These are phyloP conservation scores for Chaetomium globosum DNA, from an alignment of 2,329 filamentous ascomycete species.

Conservation along the genomic window DNA sequence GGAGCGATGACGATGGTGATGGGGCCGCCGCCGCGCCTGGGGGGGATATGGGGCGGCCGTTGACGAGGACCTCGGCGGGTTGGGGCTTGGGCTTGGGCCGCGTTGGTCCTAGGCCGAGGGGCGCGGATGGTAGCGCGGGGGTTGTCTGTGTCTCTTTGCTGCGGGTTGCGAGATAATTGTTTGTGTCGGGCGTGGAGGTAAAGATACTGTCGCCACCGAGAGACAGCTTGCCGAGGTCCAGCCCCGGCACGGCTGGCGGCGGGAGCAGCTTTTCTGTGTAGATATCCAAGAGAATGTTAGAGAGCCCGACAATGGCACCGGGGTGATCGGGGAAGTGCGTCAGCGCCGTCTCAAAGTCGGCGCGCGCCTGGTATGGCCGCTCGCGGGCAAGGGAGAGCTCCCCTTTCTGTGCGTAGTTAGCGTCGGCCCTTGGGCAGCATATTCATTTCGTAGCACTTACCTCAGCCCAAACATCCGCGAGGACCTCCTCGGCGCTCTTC, in stretches of 20 bases:
- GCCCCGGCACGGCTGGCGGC: constrained; percentile 54
- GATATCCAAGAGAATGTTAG: constrained; percentile 82
- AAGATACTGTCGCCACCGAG: constrained; percentile 32
- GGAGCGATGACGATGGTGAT: constrained; percentile 17
- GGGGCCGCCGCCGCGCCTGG: background rate
- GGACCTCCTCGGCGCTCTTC: constrained; percentile 80
- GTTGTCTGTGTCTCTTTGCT: constrained; percentile 21
- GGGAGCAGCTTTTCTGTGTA: constrained; percentile 71
- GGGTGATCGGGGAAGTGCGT: constrained; percentile 79
- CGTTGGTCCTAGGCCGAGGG: constrained; percentile 50
- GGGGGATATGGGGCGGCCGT: background rate
- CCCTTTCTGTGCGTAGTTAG: constrained; percentile 59
- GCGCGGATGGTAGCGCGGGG: constrained; percentile 47
- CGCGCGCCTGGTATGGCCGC: constrained; percentile 68
- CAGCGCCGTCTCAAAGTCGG: constrained; percentile 80
- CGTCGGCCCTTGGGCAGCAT: constrained; percentile 5
- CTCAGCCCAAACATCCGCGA: constrained; percentile 81
- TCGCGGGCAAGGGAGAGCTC: constrained; percentile 65
- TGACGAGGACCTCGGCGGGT: constrained; percentile 14
- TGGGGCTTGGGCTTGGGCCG: constrained; percentile 23
- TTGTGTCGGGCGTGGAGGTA: constrained; percentile 26
- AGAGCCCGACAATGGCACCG: constrained; percentile 76
- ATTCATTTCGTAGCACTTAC: constrained; percentile 53
- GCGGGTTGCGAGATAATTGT: constrained; percentile 14
- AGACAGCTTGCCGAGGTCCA: constrained; percentile 44